These are phyloP conservation scores for Coemansia sp. DNA, from an alignment of 192 early-diverging fungal species.

Conservation along the genomic window DNA sequence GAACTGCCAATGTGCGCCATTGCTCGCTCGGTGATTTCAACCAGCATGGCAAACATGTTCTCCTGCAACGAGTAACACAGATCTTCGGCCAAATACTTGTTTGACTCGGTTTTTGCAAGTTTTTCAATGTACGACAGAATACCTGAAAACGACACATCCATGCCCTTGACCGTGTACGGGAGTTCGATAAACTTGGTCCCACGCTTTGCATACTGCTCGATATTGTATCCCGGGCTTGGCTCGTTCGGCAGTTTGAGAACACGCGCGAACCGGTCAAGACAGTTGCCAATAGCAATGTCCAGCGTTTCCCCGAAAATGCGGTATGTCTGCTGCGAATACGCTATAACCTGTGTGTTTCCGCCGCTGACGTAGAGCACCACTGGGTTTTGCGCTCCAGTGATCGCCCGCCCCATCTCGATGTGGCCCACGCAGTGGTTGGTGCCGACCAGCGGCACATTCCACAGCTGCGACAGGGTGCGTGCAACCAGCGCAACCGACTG, in stretches of 20 bases:
- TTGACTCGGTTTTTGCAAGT: conserved; percentile 62
- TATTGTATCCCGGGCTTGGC: conserved; percentile 96
- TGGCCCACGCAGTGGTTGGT: conserved; percentile 99
- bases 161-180: conserved; percentile 97
- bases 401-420: conserved; percentile 98
- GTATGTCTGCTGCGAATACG: conserved; percentile 90
- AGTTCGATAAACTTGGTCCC: conserved; percentile 84
- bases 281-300: conserved; percentile 98
- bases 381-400: conserved; percentile 91
- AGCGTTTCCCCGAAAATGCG: conserved; percentile 98
- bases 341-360: conserved; percentile 99
- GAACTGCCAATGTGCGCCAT: conserved; percentile 95
- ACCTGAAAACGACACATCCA: conserved; percentile 98
- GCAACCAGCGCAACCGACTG: conserved; percentile 88
- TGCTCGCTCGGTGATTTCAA: conserved; percentile 98
- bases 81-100: conserved; percentile 73
- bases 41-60: conserved; percentile 97
- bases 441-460: conserved; percentile 88
- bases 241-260: conserved; percentile 92
- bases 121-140: conserved; percentile 90
- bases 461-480: conserved; percentile 87
- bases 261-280: conserved; percentile 95
- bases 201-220: conserved; percentile 93
- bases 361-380: conserved; percentile 97
- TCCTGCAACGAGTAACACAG: conserved; percentile 98